Evolutionary conservation across 495 filamentous ascomycete genomes (phyloP).

Genomic region (Lineolata rhizophorae): DNA sequence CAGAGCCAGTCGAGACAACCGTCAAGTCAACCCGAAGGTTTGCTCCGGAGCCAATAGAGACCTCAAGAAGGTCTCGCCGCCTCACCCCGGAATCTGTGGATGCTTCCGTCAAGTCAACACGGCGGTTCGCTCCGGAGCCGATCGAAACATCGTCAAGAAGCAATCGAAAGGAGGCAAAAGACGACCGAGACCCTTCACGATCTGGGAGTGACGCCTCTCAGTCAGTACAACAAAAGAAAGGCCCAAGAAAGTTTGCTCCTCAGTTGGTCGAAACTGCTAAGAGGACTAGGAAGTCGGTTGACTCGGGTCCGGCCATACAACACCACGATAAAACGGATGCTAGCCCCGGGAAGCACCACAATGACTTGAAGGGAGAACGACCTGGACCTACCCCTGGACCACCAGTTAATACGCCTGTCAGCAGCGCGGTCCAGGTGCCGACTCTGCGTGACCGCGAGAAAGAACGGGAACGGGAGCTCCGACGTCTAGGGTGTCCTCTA

Average conservation of each 20-base stretch:
- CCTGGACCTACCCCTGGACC: slow-evolving; percentile 3
- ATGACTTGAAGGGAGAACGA: slow-evolving; percentile 2
- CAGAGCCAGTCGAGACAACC: slow-evolving; percentile 16
- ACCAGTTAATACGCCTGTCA: slow-evolving; percentile 6
- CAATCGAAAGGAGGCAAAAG: too few relatives aligned
- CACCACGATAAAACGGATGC: slow-evolving; percentile 20
- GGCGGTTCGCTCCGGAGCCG: slow-evolving; percentile 13
- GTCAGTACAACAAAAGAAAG: too few relatives aligned
- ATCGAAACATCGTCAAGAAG: slow-evolving; percentile 7
- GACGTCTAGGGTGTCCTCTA: slow-evolving; percentile 10
- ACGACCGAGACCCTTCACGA: too few relatives aligned
- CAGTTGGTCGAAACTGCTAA: slow-evolving; percentile 34
- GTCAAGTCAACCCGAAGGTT: slow-evolving; percentile 12
- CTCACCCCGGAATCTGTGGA: slow-evolving; percentile 4
- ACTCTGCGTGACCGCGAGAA: neutral
- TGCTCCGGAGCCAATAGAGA: slow-evolving; percentile 11
- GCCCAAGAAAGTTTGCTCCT: slow-evolving; percentile 30
- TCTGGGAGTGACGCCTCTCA: too few relatives aligned
- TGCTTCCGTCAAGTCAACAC: neutral
- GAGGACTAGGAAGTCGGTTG: slow-evolving; percentile 23
- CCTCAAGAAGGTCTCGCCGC: slow-evolving; percentile 5
- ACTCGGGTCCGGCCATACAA: slow-evolving; percentile 9
- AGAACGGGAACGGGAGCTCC: slow-evolving; percentile 4
- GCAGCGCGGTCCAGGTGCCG: slow-evolving; percentile 1
- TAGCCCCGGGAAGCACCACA: slow-evolving; percentile 7